Percentiles rank a stretch among this genome's conserved stretches.
Evolutionary conservation across 768 basidiomycete genomes (phyloP).

Genomic region (Rhodotorula babjevae): DNA sequence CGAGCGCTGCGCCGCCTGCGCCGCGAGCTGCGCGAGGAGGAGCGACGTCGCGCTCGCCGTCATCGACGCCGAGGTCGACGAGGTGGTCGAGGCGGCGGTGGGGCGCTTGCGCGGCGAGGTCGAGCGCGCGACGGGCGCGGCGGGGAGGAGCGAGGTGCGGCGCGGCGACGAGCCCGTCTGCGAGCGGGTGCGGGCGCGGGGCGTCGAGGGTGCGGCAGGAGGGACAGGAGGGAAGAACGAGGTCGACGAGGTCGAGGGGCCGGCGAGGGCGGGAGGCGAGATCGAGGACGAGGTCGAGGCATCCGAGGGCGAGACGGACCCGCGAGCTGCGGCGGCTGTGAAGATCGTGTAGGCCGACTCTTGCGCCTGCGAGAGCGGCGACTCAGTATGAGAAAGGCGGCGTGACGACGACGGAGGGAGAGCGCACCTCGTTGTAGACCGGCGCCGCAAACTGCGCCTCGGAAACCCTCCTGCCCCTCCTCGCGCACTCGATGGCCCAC

Average conservation of each 20-base stretch:
- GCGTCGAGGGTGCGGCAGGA: too few relatives aligned
- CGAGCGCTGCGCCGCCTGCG: background rate
- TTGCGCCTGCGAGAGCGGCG: background rate
- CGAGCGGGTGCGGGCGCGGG: background rate
- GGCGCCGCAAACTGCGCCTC: slow-evolving; percentile 58
- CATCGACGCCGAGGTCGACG: background rate
- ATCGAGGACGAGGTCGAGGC: background rate
- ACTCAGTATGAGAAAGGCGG: too few relatives aligned
- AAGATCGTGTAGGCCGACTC: slow-evolving; percentile 5
- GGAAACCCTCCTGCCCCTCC: slow-evolving; percentile 57
- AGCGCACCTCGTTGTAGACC: slow-evolving; percentile 21
- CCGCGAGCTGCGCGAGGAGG: slow-evolving; percentile 7
- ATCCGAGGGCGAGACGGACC: background rate
- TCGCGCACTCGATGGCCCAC: slow-evolving; percentile 57
- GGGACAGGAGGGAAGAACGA: background rate
- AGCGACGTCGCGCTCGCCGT: slow-evolving; percentile 4
- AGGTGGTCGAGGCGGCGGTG: background rate
- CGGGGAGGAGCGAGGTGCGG: background rate
- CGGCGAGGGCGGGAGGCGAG: background rate
- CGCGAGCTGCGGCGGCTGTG: background rate
- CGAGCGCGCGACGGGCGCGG: background rate
- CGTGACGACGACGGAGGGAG: background rate
- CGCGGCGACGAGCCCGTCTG: background rate
- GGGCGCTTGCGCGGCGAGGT: background rate
- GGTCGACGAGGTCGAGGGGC: background rate